These are phyloP conservation scores for Metschnikowia orientalis DNA, from an alignment of 805 yeast species.

Conservation along the genomic window DNA sequence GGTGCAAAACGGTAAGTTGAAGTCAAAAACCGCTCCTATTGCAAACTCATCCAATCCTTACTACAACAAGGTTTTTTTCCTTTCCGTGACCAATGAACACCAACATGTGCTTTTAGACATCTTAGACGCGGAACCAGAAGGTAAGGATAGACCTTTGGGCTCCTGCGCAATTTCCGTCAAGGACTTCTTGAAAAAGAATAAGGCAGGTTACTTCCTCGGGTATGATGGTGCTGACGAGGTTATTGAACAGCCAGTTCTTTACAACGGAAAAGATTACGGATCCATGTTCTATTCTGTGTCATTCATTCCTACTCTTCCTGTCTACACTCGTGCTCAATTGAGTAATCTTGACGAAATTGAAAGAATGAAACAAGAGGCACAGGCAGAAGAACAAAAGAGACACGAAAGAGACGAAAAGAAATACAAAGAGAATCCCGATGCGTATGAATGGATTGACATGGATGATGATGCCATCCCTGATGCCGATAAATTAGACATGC, in stretches of 20 bases:
- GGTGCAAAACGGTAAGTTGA: slow-evolving; percentile 52
- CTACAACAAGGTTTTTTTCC: slow-evolving; percentile 55
- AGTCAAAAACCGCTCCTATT: slow-evolving; percentile 51
- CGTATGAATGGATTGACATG: slow-evolving; percentile 61
- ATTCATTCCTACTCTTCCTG: slow-evolving; percentile 62
- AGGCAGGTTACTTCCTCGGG: slow-evolving; percentile 43
- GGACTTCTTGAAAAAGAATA: slow-evolving; percentile 46
- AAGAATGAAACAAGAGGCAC: slow-evolving; percentile 29
- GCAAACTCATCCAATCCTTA: slow-evolving; percentile 52
- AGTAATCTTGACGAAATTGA: slow-evolving; percentile 43
- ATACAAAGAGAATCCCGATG: slow-evolving; percentile 53
- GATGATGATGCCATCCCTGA: slow-evolving; percentile 29
- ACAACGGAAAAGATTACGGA: slow-evolving; percentile 42
- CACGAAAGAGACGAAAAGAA: slow-evolving; percentile 48
- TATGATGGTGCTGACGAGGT: slow-evolving; percentile 49
- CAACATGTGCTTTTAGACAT: slow-evolving; percentile 57
- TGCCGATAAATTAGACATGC: slow-evolving; percentile 41
- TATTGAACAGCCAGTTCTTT: slow-evolving; percentile 42
- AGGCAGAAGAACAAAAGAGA: slow-evolving; percentile 35
- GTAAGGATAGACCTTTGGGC: slow-evolving; percentile 64
- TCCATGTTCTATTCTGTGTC: slow-evolving; percentile 50
- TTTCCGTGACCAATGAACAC: slow-evolving; percentile 58
- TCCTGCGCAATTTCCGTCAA: slow-evolving; percentile 46
- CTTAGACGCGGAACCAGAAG: slow-evolving; percentile 62
- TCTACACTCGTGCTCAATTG: slow-evolving; percentile 55